Base-by-base conservation (phyloP, 305 asterid species). In the Caryopteris hybrid region DNA sequence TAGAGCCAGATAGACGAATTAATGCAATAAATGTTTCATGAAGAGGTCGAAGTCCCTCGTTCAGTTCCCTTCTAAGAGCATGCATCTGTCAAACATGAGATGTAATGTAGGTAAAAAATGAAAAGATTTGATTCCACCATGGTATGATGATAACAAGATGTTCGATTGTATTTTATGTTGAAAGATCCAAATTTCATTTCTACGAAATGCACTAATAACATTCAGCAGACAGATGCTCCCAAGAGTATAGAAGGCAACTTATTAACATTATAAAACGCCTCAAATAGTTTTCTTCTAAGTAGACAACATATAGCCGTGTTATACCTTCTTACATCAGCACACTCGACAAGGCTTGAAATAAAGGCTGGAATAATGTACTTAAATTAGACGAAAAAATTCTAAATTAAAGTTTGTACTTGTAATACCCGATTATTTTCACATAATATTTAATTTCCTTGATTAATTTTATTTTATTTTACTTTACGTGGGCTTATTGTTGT, bases 41-140 rank as follows among this genome's bases (percentile, higher is more conserved):
- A 62, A 94, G 91, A n/a, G 99, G 99, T 69, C 95, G 85, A 74
- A 94, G 85, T 69, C 99, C 99, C 81, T 94, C 99, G 72, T 96
- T 82, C 78, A 94, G 80, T 72, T 91, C 90, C 81, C 99, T 87
- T 77, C 91, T 88, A 66, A 94, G 95, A 66, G 99, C 95, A 55
- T 94, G 96, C 99, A 94, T 94, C 99, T 94, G 90, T 20, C 63
- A 74, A 29, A 70, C 59, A 74, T 42, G 54, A 73, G 69, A 59
- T 66, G 51, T 65, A 60, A 57, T 23, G 75, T 70, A 57, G 74
- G 34, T 60, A n/a, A 21, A 48, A 60, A 48, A 34, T 66, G 53
- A 65, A 52, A 66, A 69, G 42, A 68, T 42, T 20, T 56, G 53
- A 29, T 38, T 50, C 67, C 56, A 42, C 67, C 52, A n/a, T 45